Evolutionary conservation across 148 eudicot genomes (phyloP).

Genomic region (Vaccinium myrtillus): DNA sequence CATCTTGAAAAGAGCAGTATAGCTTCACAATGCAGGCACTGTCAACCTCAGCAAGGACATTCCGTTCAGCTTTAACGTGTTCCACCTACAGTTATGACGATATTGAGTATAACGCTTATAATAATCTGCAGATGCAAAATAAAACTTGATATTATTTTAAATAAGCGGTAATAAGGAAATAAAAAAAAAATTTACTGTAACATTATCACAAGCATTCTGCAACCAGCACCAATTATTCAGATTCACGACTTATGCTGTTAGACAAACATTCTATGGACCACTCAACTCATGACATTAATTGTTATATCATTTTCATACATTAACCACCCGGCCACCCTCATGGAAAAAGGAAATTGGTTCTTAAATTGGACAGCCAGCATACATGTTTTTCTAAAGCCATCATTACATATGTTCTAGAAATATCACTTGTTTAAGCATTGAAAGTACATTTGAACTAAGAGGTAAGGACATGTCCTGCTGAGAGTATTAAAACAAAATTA

Average conservation of each 20-base stretch:
- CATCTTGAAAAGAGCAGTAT: conserved; percentile 40
- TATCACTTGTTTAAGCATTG: neutral
- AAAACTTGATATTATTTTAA: neutral
- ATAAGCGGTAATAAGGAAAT: neutral
- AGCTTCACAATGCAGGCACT: conserved; percentile 39
- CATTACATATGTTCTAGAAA: neutral
- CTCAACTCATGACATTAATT: neutral
- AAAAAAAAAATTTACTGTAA: neutral
- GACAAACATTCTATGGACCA: neutral
- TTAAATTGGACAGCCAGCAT: neutral
- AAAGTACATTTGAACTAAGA: neutral
- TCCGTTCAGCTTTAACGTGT: conserved; percentile 43
- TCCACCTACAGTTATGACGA: conserved; percentile 25
- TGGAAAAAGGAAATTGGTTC: neutral
- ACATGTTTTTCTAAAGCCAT: neutral
- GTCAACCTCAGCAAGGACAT: conserved; percentile 42
- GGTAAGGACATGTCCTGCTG: neutral
- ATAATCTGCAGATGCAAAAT: neutral
- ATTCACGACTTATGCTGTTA: neutral
- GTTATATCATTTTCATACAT: neutral
- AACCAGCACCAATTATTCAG: neutral
- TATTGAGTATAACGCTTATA: neutral
- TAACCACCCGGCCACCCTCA: neutral
- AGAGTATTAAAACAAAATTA: neutral
- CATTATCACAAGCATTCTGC: neutral